These are phyloP conservation scores for Neurospora sp. DNA, from an alignment of 495 filamentous ascomycete species.

Conservation along the genomic window DNA sequence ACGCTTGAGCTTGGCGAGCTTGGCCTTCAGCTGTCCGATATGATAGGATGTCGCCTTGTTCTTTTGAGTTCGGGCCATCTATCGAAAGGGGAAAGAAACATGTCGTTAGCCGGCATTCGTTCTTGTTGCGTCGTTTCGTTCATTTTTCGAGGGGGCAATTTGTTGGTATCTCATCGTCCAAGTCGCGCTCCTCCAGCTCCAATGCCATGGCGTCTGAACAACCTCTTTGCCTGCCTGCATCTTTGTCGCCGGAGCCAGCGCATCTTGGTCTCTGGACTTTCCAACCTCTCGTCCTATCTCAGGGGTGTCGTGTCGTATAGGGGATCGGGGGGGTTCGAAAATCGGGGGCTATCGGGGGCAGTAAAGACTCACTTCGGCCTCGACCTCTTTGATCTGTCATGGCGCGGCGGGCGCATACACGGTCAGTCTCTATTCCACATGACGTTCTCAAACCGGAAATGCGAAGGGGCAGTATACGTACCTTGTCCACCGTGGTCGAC, in stretches of 20 bases:
- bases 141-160: not conserved
- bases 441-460: not conserved
- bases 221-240: not conserved
- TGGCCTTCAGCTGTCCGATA: slow-evolving; percentile 89
- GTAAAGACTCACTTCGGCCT: slow-evolving; percentile 61
- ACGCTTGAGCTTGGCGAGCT: slow-evolving; percentile 93
- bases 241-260: not conserved
- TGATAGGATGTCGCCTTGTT: slow-evolving; percentile 93
- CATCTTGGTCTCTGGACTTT: not conserved
- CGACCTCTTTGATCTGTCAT: slow-evolving; percentile 88
- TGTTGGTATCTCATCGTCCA: slow-evolving; percentile 9
- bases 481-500: slow-evolving; percentile 96
- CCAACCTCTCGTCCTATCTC: not conserved
- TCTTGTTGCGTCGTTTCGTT: not conserved
- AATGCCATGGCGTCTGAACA: not conserved
- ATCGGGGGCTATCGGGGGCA: not conserved
- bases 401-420: slow-evolving; percentile 4
- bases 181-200: not conserved
- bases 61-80: slow-evolving; percentile 95
- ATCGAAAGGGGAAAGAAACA: not conserved
- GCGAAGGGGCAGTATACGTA: slow-evolving; percentile 26
- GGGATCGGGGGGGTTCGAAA: not conserved
- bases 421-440: not conserved
- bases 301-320: not conserved
- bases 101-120: not conserved